Evolutionary conservation across 169 alveolate genomes (phyloP).

Genomic region (Plasmodium fragile): DNA sequence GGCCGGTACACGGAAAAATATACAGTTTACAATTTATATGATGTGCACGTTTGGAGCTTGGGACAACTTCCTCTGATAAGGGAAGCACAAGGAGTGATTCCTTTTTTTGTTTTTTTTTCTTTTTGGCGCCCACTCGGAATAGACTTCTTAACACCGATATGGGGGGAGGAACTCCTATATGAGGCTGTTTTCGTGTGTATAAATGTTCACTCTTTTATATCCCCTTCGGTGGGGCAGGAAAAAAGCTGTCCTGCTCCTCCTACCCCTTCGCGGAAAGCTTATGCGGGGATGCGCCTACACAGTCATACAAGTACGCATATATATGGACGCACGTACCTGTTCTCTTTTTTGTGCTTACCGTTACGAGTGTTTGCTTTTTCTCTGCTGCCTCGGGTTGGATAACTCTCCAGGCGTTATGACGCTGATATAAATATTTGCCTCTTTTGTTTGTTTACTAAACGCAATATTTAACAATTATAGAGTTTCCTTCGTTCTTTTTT

Average conservation of each 20-base stretch:
- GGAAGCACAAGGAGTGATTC: background rate
- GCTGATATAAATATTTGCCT: background rate
- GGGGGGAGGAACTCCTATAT: background rate
- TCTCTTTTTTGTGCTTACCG: background rate
- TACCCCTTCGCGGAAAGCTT: background rate
- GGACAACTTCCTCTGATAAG: background rate
- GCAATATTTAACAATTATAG: background rate
- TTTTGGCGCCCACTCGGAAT: background rate
- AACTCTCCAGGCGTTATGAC: background rate
- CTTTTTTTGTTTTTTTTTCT: too few species aligned
- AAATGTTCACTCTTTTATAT: background rate
- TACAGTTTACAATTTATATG: background rate
- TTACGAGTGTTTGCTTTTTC: background rate
- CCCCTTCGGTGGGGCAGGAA: background rate
- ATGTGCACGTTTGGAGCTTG: background rate
- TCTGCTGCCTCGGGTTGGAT: background rate
- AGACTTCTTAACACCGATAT: background rate
- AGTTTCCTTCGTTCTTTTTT: background rate
- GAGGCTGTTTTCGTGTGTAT: background rate
- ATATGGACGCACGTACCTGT: background rate
- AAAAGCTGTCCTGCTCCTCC: background rate
- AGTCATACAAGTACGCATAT: background rate
- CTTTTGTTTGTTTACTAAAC: background rate
- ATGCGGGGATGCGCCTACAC: background rate
- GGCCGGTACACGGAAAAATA: background rate